phyloP scores from a whole-genome alignment of 306 rosid species.

The Betula pendula region DNA sequence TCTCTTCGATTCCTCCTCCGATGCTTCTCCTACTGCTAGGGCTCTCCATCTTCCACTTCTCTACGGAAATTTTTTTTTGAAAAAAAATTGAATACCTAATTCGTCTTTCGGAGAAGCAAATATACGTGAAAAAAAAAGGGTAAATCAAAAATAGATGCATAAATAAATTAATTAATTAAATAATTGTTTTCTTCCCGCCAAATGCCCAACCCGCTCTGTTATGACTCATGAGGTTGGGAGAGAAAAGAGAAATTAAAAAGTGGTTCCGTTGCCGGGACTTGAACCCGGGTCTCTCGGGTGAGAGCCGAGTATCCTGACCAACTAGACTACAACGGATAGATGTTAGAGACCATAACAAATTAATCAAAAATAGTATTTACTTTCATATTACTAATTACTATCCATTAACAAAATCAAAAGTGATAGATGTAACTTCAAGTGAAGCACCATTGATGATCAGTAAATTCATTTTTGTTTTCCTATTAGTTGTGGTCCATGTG shows the following conservation, averaged over 20 bases:
- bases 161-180: not conserved
- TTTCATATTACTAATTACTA: no score
- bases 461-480: no score
- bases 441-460: no score
- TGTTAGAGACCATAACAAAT: accelerated
- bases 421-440: no score
- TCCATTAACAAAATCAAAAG: no score
- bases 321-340: not conserved
- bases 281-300: conserved; percentile 15
- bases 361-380: no score
- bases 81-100: conserved; percentile 18
- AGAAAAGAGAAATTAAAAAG: not conserved
- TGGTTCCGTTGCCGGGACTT: not conserved
- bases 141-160: no score
- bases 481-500: no score
- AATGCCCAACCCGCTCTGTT: not conserved
- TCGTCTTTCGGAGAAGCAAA: not conserved
- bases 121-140: no score
- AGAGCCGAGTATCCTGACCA: conserved; percentile 6
- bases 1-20: conserved; percentile 55
- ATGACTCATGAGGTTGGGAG: no score
- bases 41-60: conserved; percentile 41
- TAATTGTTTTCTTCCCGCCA: conserved; percentile 23
- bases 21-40: conserved; percentile 32
- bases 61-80: not conserved